Evolutionary conservation across 768 basidiomycete species (phyloP), one percentile per base, ranked within the genome.

Genomic region (Rhodotorula graminis): DNA sequence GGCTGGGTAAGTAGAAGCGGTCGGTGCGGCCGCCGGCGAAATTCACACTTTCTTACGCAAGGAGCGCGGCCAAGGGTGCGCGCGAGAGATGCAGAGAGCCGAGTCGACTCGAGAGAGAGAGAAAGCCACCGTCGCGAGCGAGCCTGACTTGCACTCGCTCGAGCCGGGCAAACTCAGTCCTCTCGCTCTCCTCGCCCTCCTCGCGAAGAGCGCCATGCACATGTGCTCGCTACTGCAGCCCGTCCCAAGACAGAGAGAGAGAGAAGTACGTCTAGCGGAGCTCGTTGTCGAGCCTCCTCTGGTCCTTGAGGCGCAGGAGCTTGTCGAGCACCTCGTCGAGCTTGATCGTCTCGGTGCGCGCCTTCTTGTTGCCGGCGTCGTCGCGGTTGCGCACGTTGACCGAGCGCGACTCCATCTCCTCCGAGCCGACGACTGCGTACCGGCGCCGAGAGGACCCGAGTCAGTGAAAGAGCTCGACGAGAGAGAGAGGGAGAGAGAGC

Each of bases 331-430:
- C 84, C 40, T 86, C 87, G 56, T 90, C 89, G 42, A 97, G 81
- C 59, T 88, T 83, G 70, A 84, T 79, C 80, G 88, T 89, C 81
- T 91, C 88, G 60, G 80, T 77, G 67, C 82, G 75, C 7, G 88
- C 85, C 81, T 97, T 95, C 81, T 97, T 95, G 66, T 86, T 89
- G 31, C 91, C 92, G 47, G 89, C 86, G 77, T 97, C 93, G 80
- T 98, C 95, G 49, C 96, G 88, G 81, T 97, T 98, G 70, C 95
- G 88, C 27, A 98, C 88, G 79, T 99, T 98, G 75, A 98, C 96
- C 11, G 95, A 91, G 55, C 86, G 86, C 57, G 85, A 84, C 70
- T 92, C 89, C 67, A 92, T 82, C 82, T 99, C 96, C 75, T 93
- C 90, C 79, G 94, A 89, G 42, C 96, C 96, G 67, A 98, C 95